Base-by-base conservation (phyloP, 2,329 filamentous ascomycete species). In the Trichoderma citrinoviride region DNA sequence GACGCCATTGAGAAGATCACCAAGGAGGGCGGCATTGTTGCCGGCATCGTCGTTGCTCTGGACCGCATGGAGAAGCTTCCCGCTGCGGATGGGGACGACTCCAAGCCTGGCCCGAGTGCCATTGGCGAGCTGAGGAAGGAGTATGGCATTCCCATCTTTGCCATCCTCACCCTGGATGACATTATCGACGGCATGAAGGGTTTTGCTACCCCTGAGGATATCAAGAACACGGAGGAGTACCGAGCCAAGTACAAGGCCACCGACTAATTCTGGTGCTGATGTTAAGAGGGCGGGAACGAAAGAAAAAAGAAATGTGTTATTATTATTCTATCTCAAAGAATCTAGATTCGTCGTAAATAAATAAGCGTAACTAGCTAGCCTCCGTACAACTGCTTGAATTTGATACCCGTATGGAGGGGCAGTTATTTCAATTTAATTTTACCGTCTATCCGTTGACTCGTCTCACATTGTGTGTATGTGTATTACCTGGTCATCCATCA, bases 1-100 rank as follows among this genome's bases (percentile, higher is more conserved):
- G 93, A 98, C 77, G 92, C 94, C 15, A 93, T 98, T 67, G 87
- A 87, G 62, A 95, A 97, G 77, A 97, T 98, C 75, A 85, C 87
- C 71, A 87, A 87, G 71, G 90, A 96, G 75, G 95, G 94, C 3
- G 95, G 94, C 1, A 86, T 85, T 57, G 87, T 98, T 23, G 90
- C 90, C 3, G 94, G 93, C 33, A 93, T 98, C 65, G 85, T 97
- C 21, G 90, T 99, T 37, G 91, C 93, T 3, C 83, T 97, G 70
- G 92, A 97, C 78, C 85, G 94, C 66, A 90, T 90, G 83, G 92
- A 96, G 84, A 93, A 90, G 80, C 85, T 92, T 65, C 89, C 88
- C 7, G 79, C 82, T 2, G 75, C 81, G n/a, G 81, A 84, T 56
- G 83, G 82, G 25, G 90, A 92, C 68, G 90, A 92, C 71, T 85